Evolutionary conservation across 1,284 basidiomycete species (phyloP), one percentile per base, ranked within the genome.

Genomic region (Sporisorium scitamineum): DNA sequence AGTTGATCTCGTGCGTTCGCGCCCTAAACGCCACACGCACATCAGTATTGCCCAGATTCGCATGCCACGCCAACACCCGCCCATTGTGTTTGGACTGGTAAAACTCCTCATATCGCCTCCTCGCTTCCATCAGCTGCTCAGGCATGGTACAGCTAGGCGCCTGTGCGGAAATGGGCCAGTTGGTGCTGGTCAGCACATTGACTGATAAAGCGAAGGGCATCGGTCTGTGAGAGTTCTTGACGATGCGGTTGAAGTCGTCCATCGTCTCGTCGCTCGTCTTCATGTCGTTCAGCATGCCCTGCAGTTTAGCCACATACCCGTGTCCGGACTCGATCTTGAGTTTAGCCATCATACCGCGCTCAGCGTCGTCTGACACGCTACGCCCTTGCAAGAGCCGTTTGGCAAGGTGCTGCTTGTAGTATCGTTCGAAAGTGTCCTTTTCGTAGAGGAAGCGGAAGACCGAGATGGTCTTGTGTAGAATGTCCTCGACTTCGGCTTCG

Each of bases 201-300:
- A 85, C 82, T 1, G 90, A 90, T 47, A 97, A 88, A 53, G 95
- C 93, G 70, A 95, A 89, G 5, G 90, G 88, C 18, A 91, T 90
- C 10, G 89, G 85, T 90, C 94, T 80, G 6, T 65, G 50, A 66
- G 57, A 57, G 66, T 89, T 89, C 44, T 87, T 86, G 27, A 92
- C 82, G 80, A 92, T 88, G 24, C 87, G 88, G 58, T 89, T 89
- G 86, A 94, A 99, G 5, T 89, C 90, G 56, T 89, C 88, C 88
- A 92, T 94, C 9, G 91, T 91, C 62, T 99, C 97, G 27, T 88
- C 87, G 20, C 94, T 96, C 41, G 97, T 86, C 81, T 92, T 94
- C 91, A 99, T 96, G 85, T 99, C 97, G 80, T 95, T 91, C 89
- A 99, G 96, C 97, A 99, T 99, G 60, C 97, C 96, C 86, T 99